These are phyloP conservation scores for Cercospora sp. DNA, from an alignment of 2,329 filamentous ascomycete species.

Conservation along the genomic window DNA sequence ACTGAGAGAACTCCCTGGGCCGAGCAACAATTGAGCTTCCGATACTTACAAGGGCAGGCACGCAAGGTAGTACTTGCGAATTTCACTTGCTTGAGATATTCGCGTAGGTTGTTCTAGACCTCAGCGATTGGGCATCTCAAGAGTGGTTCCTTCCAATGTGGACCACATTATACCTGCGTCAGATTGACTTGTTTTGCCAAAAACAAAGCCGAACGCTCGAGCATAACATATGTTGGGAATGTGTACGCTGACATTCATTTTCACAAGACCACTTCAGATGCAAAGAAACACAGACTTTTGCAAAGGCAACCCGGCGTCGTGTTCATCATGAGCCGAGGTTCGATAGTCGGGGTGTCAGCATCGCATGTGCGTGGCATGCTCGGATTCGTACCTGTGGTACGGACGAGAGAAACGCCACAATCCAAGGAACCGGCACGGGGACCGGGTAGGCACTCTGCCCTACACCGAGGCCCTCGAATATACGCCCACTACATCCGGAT, in stretches of 20 bases:
- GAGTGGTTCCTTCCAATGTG: not conserved
- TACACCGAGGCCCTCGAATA: not conserved
- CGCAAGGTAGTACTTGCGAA: too few species aligned
- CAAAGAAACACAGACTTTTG: not conserved
- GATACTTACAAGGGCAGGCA: too few species aligned
- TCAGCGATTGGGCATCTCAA: not conserved
- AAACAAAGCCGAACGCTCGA: not conserved
- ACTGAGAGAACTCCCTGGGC: not conserved
- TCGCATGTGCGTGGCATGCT: not conserved
- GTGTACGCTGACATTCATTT: not conserved
- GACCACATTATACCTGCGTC: not conserved
- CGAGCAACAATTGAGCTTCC: not conserved
- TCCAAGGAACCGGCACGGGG: not conserved
- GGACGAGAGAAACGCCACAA: not conserved
- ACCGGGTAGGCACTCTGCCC: not conserved
- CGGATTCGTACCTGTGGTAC: slow-evolving; percentile 2
- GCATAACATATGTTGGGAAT: not conserved
- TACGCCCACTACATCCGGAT: not conserved
- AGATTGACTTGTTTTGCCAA: not conserved
- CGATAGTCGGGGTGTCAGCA: not conserved
- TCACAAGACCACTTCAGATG: not conserved
- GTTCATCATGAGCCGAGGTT: not conserved
- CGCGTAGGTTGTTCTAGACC: not conserved
- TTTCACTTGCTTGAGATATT: not conserved
- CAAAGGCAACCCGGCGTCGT: not conserved